phyloP scores from a whole-genome alignment of 352 stramenopile genomes.

The Sclerospora graminicola region DNA sequence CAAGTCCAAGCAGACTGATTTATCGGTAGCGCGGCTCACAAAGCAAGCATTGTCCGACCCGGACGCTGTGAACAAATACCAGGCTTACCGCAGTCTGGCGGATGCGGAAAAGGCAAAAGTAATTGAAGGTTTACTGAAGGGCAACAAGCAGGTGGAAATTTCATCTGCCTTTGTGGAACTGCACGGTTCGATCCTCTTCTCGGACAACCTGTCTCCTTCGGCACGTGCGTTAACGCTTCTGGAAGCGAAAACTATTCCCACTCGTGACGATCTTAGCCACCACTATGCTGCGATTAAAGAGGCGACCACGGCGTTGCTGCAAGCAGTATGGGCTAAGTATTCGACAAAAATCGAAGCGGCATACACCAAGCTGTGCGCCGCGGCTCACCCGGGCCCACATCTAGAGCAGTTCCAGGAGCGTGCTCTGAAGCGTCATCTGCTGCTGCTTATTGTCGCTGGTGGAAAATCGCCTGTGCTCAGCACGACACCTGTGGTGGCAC shows the following conservation, averaged over 20 bases:
- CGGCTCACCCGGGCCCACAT: constrained; percentile 37
- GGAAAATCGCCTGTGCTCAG: constrained; percentile 34
- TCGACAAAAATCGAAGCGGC: constrained; percentile 42
- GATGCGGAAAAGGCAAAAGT: constrained; percentile 59
- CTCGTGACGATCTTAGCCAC: constrained; percentile 49
- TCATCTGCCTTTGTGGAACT: constrained; percentile 47
- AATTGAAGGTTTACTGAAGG: constrained; percentile 47
- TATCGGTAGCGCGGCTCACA: constrained; percentile 32
- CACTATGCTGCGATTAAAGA: constrained; percentile 56
- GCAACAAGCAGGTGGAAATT: constrained; percentile 39
- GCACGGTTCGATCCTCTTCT: constrained; percentile 62
- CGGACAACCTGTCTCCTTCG: constrained; percentile 49
- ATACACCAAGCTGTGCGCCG: constrained; percentile 40
- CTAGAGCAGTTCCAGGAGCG: constrained; percentile 69
- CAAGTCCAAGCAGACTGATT: constrained; percentile 54
- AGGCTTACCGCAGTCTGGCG: constrained; percentile 56
- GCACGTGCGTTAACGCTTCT: constrained; percentile 48
- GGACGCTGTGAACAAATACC: constrained; percentile 70
- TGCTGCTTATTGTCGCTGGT: constrained; percentile 52
- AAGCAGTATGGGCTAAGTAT: constrained; percentile 63
- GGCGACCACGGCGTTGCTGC: constrained; percentile 51
- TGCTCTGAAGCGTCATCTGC: constrained; percentile 50
- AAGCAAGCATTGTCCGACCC: constrained; percentile 61
- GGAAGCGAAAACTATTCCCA: constrained; percentile 50
- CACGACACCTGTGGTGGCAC: constrained; percentile 27